Evolutionary conservation across 768 basidiomycete genomes (phyloP).

Genomic region (Roridomyces roridus): DNA sequence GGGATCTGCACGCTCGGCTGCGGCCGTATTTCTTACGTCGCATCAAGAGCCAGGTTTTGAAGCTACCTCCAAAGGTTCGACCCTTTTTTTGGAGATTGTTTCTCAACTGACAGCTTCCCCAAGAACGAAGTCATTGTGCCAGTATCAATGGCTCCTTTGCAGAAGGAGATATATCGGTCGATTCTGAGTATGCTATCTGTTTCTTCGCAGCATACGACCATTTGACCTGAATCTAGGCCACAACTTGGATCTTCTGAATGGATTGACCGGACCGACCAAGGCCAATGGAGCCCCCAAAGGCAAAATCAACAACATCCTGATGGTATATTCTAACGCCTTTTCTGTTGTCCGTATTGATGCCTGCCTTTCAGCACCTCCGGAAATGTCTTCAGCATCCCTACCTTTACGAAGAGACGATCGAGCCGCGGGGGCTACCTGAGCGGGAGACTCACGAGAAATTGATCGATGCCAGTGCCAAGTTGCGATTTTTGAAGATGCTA

Average conservation of each 20-base stretch:
- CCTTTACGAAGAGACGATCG: slow-evolving; percentile 79
- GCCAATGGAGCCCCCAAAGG: slow-evolving; percentile 47
- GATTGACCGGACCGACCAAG: slow-evolving; percentile 54
- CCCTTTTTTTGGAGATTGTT: not conserved
- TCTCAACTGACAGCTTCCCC: not conserved
- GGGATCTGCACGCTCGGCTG: slow-evolving; percentile 77
- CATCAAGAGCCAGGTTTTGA: slow-evolving; percentile 90
- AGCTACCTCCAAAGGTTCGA: slow-evolving; percentile 87
- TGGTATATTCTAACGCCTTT: slow-evolving; percentile 63
- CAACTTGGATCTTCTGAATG: slow-evolving; percentile 70
- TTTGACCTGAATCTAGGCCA: slow-evolving; percentile 53
- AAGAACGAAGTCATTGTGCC: slow-evolving; percentile 94
- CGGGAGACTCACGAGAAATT: slow-evolving; percentile 78
- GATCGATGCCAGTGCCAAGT: slow-evolving; percentile 85
- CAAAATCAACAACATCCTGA: slow-evolving; percentile 81
- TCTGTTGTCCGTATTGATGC: not conserved
- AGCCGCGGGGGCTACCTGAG: slow-evolving; percentile 63
- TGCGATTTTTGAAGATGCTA: slow-evolving; percentile 76
- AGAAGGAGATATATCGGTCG: slow-evolving; percentile 87
- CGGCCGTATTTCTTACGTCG: slow-evolving; percentile 93
- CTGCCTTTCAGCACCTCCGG: slow-evolving; percentile 60
- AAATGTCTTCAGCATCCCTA: slow-evolving; percentile 95
- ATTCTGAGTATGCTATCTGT: slow-evolving; percentile 66
- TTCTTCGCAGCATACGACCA: slow-evolving; percentile 21
- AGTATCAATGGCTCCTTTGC: slow-evolving; percentile 84